These are phyloP conservation scores for Sporothrix brunneoviolacea DNA, from an alignment of 2,329 filamentous ascomycete species.

Conservation along the genomic window DNA sequence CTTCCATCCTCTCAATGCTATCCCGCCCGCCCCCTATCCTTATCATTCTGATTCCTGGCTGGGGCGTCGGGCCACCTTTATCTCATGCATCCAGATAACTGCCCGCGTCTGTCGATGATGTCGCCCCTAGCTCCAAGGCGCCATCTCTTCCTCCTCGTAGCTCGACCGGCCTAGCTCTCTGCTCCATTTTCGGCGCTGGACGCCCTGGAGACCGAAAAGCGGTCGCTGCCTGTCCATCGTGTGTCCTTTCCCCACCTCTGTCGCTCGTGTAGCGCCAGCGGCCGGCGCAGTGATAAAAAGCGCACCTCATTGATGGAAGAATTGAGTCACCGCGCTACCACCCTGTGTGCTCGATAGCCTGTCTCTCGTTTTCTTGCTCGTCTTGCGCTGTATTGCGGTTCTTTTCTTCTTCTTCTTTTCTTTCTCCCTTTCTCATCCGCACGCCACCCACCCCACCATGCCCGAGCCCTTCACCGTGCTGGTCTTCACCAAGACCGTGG, in stretches of 20 bases:
- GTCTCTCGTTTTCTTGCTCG: background rate
- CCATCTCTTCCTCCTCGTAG: no score
- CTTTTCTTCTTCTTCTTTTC: background rate
- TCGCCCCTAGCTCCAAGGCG: no score
- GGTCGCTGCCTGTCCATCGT: background rate
- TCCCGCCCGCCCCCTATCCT: no score
- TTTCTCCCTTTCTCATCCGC: no score
- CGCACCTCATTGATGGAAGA: background rate
- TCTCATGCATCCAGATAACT: no score
- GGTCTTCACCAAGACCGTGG: constrained; percentile 33
- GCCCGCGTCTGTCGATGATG: no score
- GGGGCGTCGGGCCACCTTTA: background rate
- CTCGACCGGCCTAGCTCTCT: background rate
- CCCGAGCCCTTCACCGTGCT: constrained; percentile 27
- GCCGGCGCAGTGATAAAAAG: background rate
- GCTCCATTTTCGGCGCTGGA: no score
- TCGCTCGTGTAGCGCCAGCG: no score
- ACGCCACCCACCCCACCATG: background rate
- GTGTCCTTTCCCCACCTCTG: background rate
- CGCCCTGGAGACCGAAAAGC: background rate
- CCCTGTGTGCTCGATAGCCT: background rate
- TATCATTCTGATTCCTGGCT: background rate
- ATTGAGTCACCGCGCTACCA: background rate
- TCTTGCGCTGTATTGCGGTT: background rate
- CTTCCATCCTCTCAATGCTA: no score